A percentile compares a stretch with the other conserved stretches of the same genome.
Evolutionary conservation across 257 asterid species (phyloP).

Genomic region (Nicotiana sylvestris): DNA sequence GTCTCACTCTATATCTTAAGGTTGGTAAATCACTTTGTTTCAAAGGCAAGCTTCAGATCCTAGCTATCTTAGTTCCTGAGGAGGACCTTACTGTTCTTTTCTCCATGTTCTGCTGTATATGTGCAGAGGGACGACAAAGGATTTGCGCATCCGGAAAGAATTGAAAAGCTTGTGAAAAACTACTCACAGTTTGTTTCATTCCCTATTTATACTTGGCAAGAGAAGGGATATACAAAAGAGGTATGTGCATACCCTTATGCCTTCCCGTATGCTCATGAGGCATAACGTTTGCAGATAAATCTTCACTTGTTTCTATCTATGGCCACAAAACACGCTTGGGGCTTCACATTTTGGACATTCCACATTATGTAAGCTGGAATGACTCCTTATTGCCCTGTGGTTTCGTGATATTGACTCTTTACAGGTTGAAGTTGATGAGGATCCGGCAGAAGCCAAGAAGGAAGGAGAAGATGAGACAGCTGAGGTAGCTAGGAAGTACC

Average conservation of each 20-base stretch:
- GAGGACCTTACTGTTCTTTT: background rate
- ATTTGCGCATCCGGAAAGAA: conserved; percentile 89
- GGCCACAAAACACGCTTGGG: background rate
- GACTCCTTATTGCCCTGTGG: background rate
- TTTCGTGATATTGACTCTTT: conserved; percentile 11
- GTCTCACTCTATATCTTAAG: conserved; percentile 89
- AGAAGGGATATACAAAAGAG: conserved; percentile 95
- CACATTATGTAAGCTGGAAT: conserved; percentile 9
- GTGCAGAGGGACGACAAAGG: conserved; percentile 86
- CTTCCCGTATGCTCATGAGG: background rate
- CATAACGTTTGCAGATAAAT: background rate
- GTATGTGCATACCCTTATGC: conserved; percentile 24
- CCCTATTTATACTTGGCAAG: conserved; percentile 99
- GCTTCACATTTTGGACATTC: background rate
- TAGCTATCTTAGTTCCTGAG: background rate
- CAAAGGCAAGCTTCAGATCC: background rate
- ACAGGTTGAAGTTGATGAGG: conserved; percentile 93
- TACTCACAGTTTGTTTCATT: conserved; percentile 94
- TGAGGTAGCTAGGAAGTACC: conserved; percentile 44
- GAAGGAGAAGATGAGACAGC: conserved; percentile 55
- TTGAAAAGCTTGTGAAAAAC: conserved; percentile 84
- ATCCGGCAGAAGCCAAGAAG: conserved; percentile 67
- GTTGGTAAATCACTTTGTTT: conserved; percentile 27
- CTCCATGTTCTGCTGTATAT: conserved; percentile 13
- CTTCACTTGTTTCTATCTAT: background rate